Evolutionary conservation across 768 basidiomycete species (phyloP).

Genomic region (Boletus fagicola): DNA sequence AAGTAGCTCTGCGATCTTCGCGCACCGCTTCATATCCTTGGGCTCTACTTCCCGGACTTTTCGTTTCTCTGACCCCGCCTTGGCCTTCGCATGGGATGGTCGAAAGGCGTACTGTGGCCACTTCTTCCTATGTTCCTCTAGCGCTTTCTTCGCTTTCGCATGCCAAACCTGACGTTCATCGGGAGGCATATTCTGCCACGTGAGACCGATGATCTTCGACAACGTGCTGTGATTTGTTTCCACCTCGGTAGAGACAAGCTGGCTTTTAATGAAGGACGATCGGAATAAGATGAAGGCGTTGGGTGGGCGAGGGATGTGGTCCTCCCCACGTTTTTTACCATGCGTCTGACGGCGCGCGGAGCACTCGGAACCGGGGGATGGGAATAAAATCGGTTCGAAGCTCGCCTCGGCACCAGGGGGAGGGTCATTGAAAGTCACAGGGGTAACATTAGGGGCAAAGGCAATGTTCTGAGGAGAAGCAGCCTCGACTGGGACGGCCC

Average conservation of each 20-base stretch:
- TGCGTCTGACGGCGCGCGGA: slow-evolving; percentile 49
- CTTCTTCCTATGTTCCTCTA: slow-evolving; percentile 66
- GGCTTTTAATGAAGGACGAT: slow-evolving; percentile 75
- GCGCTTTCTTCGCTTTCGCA: slow-evolving; percentile 66
- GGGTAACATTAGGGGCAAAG: slow-evolving; percentile 59
- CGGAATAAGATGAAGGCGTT: slow-evolving; percentile 89
- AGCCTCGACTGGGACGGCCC: slow-evolving; percentile 45
- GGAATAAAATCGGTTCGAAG: slow-evolving; percentile 57
- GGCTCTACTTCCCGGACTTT: slow-evolving; percentile 39
- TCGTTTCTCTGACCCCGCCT: slow-evolving; percentile 33
- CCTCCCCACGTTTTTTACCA: slow-evolving; percentile 66
- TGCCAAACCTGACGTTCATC: slow-evolving; percentile 80
- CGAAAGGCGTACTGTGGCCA: slow-evolving; percentile 77
- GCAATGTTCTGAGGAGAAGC: slow-evolving; percentile 42
- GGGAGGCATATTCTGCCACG: slow-evolving; percentile 75
- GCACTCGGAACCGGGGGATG: slow-evolving; percentile 39
- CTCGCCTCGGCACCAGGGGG: slow-evolving; percentile 36
- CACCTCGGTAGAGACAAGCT: slow-evolving; percentile 72
- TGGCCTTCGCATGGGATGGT: slow-evolving; percentile 47
- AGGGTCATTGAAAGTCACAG: slow-evolving; percentile 54
- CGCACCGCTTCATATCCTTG: slow-evolving; percentile 59
- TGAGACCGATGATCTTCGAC: slow-evolving; percentile 81
- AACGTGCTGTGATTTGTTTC: slow-evolving; percentile 83
- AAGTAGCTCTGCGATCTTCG: slow-evolving; percentile 66
- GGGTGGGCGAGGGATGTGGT: slow-evolving; percentile 80